Conservation (phyloP, 2,329 filamentous ascomycete species). For the Calonectria pseudoreteaudii region DNA sequence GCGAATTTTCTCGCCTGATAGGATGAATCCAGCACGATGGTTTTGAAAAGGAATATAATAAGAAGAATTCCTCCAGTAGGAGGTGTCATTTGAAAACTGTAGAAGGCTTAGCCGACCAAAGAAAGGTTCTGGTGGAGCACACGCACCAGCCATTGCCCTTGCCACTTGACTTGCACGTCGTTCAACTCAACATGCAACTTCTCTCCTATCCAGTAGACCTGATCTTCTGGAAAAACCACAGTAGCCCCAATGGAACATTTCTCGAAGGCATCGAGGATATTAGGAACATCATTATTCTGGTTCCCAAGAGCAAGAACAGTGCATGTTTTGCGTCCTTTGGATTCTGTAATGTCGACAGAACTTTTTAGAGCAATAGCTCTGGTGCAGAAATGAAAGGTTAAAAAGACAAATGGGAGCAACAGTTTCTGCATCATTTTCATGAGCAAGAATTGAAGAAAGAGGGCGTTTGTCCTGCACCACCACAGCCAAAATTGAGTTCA, state of each 20-base stretch:
- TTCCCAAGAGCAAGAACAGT: neutral
- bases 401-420: neutral
- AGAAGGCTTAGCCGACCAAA: neutral
- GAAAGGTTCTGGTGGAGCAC: too few species aligned
- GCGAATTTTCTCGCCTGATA: neutral
- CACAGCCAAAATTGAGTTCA: neutral
- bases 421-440: neutral
- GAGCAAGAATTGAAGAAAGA: too few species aligned
- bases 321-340: neutral
- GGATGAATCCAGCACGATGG: neutral
- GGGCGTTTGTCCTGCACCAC: neutral
- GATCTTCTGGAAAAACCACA: neutral
- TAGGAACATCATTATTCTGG: neutral
- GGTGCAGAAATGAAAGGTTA: neutral
- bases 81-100: neutral
- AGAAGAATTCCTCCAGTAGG: neutral
- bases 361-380: too few species aligned
- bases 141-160: neutral
- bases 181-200: neutral
- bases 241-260: neutral
- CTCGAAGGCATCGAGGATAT: neutral
- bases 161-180: neutral
- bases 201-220: neutral
- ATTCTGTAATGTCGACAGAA: neutral
- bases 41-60: neutral